Evolutionary conservation across 768 basidiomycete genomes (phyloP), one percentile per base, ranked within the genome.

Genomic region (Collybia sp.): DNA sequence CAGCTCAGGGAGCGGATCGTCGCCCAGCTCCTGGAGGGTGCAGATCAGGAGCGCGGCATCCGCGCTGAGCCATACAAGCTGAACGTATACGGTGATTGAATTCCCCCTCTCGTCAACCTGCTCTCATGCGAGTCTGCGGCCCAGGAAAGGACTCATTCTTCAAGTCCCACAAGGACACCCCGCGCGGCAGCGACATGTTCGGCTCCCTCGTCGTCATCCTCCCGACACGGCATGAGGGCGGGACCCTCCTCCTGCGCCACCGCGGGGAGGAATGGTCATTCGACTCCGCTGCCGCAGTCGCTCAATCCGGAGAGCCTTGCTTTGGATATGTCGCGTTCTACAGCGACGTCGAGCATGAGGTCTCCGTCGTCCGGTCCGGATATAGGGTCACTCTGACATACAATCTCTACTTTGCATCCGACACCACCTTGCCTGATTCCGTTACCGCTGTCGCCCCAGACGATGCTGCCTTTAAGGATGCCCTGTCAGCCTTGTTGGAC

Each of bases 141-240:
- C 35, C 13, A 74, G 73, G 64, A 1, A n/a, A 53, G 65, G 75
- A 62, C 9, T 67, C 67, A 0, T 77, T 75, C 53, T 79, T 78
- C 65, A 76, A 75, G 50, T 34, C 70, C 1, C 77, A 77, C 51
- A 63, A 69, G 34, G 79, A 78, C 47, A 76, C 76, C 0, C 75
- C 73, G 5, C 68, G 70, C 8, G 53, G 59, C 6, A 59, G 63
- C 6, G 51, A 54, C 19, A 77, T 79, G 69, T 71, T 81, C 34
- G 77, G 73, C 1, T 78, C 78, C 1, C 65, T 82, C 8, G 70
- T 79, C 1, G 50, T 79, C 30, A 65, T 74, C 13, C 66, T 77
- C 42, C 77, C 77, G 12, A 71, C 71, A 1, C 16, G 51, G 0
- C 70, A 79, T 50, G 60, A 72, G 46, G 77, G 76, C 1, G 78